Evolutionary conservation across 2,329 filamentous ascomycete species (phyloP), one percentile per base, ranked within the genome.

Genomic region (Pseudonectria buxi): DNA sequence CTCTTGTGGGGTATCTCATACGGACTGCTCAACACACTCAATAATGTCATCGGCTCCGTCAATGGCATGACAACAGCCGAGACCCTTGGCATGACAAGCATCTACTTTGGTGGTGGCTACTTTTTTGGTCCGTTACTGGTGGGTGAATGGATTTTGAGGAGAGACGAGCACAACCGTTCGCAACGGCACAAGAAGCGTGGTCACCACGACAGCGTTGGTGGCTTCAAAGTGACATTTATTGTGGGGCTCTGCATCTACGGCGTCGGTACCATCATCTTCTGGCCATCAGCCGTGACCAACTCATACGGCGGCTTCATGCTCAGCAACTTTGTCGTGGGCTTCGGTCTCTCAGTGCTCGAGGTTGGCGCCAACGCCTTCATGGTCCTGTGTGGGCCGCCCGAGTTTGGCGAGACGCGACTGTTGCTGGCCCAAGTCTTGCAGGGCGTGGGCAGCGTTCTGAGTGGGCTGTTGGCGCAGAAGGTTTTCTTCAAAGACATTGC

Each of bases 1-100:
- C 79, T 94, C 45, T 66, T 95, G 3, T 94, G 87, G 88, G 89
- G 89, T 0, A 83, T 95, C 39, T 88, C 87, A 0, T 95, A 95
- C 49, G 89, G 89, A 1, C 71, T 95, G 2, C 68, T 95, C 6
- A 87, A 92, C 51, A 83, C 81, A 0, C 72, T 95, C 18, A 94
- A 94, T 55, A 72, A 71, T 14, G 77, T 78, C 15, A 80, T 87
- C 34, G 76, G 81, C 25, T 54, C 61, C 10, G 72, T 86, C 6
- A 72, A 80, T 11, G 51, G 72, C 14, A 81, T 83, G 69, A 73
- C 68, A 1, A 58, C 68, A 0, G 70, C 74, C 6, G 71, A 87
- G 56, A 80, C 74, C 0, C 63, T 86, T 3, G 80, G 79, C 2
- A 69, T 87, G 26, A 83, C 81, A 14, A 77, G 74, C 39, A 72